Evolutionary conservation across 805 yeast species (phyloP).

Genomic region (Nakazawaea ernobii): DNA sequence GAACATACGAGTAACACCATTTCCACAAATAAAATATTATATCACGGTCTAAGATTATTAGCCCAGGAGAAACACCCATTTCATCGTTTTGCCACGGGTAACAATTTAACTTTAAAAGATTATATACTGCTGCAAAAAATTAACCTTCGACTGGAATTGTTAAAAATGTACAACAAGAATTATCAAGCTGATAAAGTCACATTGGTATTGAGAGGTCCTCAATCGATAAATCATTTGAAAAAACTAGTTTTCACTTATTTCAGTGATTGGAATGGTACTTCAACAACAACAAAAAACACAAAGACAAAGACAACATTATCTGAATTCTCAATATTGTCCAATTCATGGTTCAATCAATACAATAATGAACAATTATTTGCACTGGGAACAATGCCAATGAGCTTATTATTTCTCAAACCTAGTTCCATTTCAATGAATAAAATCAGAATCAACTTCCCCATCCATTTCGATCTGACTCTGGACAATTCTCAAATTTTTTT

Average conservation of each 20-base stretch:
- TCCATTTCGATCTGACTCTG: constrained; percentile 13
- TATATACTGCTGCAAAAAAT: constrained; percentile 25
- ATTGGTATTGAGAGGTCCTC: constrained; percentile 60
- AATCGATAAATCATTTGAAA: constrained; percentile 51
- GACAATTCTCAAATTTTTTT: constrained; percentile 10
- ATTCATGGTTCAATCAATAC: not conserved
- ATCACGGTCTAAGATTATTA: constrained; percentile 53
- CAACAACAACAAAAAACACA: constrained; percentile 9
- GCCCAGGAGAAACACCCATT: constrained; percentile 47
- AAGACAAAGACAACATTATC: not conserved
- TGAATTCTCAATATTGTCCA: not conserved
- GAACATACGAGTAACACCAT: constrained; percentile 57
- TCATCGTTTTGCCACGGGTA: constrained; percentile 62
- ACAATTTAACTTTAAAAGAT: constrained; percentile 39
- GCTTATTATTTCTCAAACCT: constrained; percentile 1
- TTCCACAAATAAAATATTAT: constrained; percentile 39
- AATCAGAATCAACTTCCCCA: constrained; percentile 44
- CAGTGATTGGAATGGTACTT: constrained; percentile 22
- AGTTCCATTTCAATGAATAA: constrained; percentile 25
- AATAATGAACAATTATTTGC: no score
- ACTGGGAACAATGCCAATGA: not conserved
- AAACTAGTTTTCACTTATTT: constrained; percentile 44
- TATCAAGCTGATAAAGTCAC: constrained; percentile 47
- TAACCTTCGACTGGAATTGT: constrained; percentile 30
- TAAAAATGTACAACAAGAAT: constrained; percentile 32